phyloP scores from a whole-genome alignment of 169 alveolate species.

The Eimeria zaria region DNA sequence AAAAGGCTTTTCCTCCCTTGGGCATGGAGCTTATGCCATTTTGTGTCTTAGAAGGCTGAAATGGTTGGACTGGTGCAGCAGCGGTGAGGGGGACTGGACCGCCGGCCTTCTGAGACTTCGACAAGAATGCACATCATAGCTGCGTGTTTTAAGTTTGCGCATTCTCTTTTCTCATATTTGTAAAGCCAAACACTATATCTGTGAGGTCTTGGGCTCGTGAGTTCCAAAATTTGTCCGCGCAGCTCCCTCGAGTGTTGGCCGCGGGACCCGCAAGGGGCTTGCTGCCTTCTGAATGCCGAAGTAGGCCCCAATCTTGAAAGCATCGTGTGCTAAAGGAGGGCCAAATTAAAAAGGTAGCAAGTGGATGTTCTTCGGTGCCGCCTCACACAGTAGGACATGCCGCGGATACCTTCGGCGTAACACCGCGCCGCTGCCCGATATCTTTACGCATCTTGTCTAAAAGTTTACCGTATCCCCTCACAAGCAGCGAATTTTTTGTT shows the following conservation, averaged over 20 bases:
- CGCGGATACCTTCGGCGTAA: neutral
- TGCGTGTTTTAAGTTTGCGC: neutral
- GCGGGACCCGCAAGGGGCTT: constrained; percentile 72
- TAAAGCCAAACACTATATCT: neutral
- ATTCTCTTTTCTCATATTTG: neutral
- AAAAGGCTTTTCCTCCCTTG: neutral
- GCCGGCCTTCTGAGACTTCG: constrained; percentile 49
- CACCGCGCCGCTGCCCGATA: constrained; percentile 11
- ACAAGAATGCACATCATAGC: neutral
- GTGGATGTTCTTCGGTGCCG: neutral
- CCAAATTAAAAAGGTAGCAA: neutral
- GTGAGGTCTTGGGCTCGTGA: neutral
- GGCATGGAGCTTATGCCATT: neutral
- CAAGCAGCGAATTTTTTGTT: neutral
- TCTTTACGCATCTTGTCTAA: neutral
- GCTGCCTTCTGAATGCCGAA: constrained; percentile 10
- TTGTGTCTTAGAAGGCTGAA: neutral
- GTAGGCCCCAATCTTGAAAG: neutral
- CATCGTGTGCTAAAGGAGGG: neutral
- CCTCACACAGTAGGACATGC: neutral
- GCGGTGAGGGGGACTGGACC: constrained; percentile 63
- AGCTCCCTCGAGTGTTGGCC: constrained; percentile 55
- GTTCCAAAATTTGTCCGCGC: neutral
- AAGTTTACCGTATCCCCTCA: neutral
- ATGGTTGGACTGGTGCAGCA: neutral